Base-by-base conservation (phyloP, 1,284 basidiomycete genomes). In the Takashimella koratensis region DNA sequence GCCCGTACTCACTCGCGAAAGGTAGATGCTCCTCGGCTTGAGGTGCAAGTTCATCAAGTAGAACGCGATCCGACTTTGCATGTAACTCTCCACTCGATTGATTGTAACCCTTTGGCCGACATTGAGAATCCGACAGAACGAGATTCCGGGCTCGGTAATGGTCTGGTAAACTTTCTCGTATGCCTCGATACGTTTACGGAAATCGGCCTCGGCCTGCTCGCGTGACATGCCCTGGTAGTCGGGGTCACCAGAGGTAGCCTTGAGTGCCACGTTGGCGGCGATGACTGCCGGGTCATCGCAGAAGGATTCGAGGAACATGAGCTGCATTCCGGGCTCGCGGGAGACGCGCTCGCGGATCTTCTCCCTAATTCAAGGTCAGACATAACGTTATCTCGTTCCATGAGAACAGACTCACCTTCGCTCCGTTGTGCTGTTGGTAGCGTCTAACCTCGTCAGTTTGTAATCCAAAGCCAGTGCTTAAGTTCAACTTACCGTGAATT, bases 41-140 rank as follows among this genome's bases (percentile, higher is more conserved):
- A 98, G 79, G 73, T 99, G 96, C 64, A 98, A 76, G 76, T 98
- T 98, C 94, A 97, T 98, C 54, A 98, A 80, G 76, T 96, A 99
- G 77, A 97, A 98, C 3, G 92, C 95, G 62, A 98, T 95, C 36
- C 96, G 86, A 79, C 89, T 92, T 71, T 96, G 91, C 56, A 98
- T 78, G 70, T 98, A 98, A 20, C 94, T 92, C 64, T 91, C 83
- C 49, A 94, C 93, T 60, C 85, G 82, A 61, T 86, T 88, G 57
- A 93, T 82, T 1, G 85, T 86, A 45, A 92, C 91, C 71, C 88
- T 86, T 60, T 83, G 84, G 11, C 93, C 92, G 23, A 96, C 88
- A 65, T 96, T 92, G 52, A 85, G 84, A 67, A 96, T 93, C 61
- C 87, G 84, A 60, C 94, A 81, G 74, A 90, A 96, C 30, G 85